Evolutionary conservation across 2,329 filamentous ascomycete genomes (phyloP).

Genomic region (Leptographium galeiforme): DNA sequence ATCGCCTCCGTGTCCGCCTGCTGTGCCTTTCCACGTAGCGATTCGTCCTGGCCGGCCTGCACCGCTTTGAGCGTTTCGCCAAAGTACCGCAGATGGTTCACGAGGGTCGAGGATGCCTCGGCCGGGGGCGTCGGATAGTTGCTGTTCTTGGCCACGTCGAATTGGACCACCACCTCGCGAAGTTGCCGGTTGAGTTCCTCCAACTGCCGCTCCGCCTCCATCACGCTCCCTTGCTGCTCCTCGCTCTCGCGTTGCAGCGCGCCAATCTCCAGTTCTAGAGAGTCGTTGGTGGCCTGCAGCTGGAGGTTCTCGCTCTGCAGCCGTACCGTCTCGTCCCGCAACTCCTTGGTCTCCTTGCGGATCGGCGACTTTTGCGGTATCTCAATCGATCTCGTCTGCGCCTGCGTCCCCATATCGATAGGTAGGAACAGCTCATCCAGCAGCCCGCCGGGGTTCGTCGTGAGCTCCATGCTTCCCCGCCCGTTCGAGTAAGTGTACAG

Average conservation of each 20-base stretch:
- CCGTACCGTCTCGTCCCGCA: conserved; percentile 28
- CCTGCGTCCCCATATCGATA: conserved; percentile 53
- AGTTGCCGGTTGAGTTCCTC: conserved; percentile 55
- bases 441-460: conserved; percentile 39
- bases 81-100: conserved; percentile 55
- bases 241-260: conserved; percentile 21
- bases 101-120: conserved; percentile 31
- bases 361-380: conserved; percentile 45
- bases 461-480: conserved; percentile 40
- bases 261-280: conserved; percentile 22
- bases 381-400: conserved; percentile 30
- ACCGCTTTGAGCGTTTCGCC: conserved; percentile 51
- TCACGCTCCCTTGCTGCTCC: conserved; percentile 36
- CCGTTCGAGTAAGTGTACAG: conserved; percentile 56
- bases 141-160: conserved; percentile 41
- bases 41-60: conserved; percentile 36
- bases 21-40: conserved; percentile 6
- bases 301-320: conserved; percentile 18
- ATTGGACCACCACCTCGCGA: conserved; percentile 50
- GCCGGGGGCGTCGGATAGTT: conserved; percentile 31
- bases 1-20: conserved; percentile 15
- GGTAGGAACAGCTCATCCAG: conserved; percentile 70
- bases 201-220: conserved; percentile 50
- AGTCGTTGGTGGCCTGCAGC: conserved; percentile 20
- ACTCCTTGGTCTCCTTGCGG: conserved; percentile 37